Conservation (phyloP, 73 alveolate genomes). For the Paramecium bursaria region DNA sequence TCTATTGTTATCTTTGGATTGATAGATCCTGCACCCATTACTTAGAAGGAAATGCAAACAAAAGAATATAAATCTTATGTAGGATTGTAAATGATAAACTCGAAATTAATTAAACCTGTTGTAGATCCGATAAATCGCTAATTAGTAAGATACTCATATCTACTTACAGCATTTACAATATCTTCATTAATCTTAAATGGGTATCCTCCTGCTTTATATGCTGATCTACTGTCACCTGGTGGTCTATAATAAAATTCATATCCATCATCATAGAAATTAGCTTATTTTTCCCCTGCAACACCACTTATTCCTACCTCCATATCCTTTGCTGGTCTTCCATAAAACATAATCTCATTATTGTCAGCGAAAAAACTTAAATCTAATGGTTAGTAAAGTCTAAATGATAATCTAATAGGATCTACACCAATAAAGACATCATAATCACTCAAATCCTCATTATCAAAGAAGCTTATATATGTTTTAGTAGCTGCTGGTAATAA, state of each 20-base stretch:
- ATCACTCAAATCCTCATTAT: slow-evolving; percentile 8
- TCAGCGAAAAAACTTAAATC: slow-evolving; percentile 9
- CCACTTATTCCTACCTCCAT: background rate
- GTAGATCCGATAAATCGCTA: slow-evolving; percentile 3
- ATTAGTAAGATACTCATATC: background rate
- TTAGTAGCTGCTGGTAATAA: slow-evolving; percentile 18
- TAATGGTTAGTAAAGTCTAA: slow-evolving; percentile 10
- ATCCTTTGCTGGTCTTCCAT: slow-evolving; percentile 31
- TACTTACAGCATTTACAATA: background rate
- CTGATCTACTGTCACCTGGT: background rate
- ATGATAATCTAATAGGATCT: slow-evolving; percentile 14
- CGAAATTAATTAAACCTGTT: slow-evolving; percentile 29
- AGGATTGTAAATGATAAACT: slow-evolving; percentile 44
- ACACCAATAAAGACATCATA: slow-evolving; percentile 41
- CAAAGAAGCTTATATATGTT: background rate
- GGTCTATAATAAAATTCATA: background rate
- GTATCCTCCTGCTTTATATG: slow-evolving; percentile 43
- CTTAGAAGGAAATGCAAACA: background rate
- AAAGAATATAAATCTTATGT: slow-evolving; percentile 39
- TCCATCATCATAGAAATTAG: background rate
- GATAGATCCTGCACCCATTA: slow-evolving; percentile 5
- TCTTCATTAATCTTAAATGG: slow-evolving; percentile 2
- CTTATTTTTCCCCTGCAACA: background rate
- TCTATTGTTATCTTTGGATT: background rate
- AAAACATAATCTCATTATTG: background rate